phyloP scores from a whole-genome alignment of 352 stramenopile genomes.

The Phytophthora sansomeana region DNA sequence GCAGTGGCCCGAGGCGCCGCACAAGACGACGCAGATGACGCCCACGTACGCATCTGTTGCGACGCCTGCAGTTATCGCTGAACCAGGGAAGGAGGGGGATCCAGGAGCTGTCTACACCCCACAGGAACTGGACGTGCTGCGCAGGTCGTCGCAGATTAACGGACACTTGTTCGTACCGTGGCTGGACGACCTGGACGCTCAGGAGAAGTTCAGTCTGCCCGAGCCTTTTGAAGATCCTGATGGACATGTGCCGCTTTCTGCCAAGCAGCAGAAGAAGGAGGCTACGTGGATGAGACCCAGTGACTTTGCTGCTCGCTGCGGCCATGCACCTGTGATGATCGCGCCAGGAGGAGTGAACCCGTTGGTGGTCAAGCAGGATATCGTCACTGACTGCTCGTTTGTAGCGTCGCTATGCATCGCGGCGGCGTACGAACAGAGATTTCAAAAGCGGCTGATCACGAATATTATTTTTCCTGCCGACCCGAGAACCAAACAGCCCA shows the following conservation, averaged over 20 bases:
- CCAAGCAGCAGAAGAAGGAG: slow-evolving; percentile 72
- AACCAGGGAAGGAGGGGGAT: slow-evolving; percentile 12
- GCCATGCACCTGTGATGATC: slow-evolving; percentile 72
- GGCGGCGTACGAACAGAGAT: slow-evolving; percentile 92
- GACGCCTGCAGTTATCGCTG: neutral
- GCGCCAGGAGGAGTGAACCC: slow-evolving; percentile 62
- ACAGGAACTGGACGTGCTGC: slow-evolving; percentile 81
- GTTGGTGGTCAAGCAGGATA: slow-evolving; percentile 87
- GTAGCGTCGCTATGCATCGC: slow-evolving; percentile 93
- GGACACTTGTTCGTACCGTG: slow-evolving; percentile 85
- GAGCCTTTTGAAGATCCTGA: slow-evolving; percentile 77
- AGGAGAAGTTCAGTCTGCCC: slow-evolving; percentile 62
- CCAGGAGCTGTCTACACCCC: slow-evolving; percentile 50
- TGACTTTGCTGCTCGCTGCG: slow-evolving; percentile 62
- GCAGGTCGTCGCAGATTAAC: slow-evolving; percentile 86
- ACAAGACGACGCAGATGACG: slow-evolving; percentile 33
- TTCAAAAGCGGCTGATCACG: slow-evolving; percentile 93
- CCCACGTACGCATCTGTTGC: slow-evolving; percentile 20
- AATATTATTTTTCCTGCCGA: slow-evolving; percentile 97
- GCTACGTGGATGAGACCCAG: slow-evolving; percentile 73
- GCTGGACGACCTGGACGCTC: slow-evolving; percentile 68
- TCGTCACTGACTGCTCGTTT: slow-evolving; percentile 95
- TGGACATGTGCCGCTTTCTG: slow-evolving; percentile 67
- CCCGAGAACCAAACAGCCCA: slow-evolving; percentile 53
- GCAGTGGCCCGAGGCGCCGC: slow-evolving; percentile 54